Conservation (phyloP, 2,329 filamentous ascomycete genomes). For the Fusarium goolgardi region DNA sequence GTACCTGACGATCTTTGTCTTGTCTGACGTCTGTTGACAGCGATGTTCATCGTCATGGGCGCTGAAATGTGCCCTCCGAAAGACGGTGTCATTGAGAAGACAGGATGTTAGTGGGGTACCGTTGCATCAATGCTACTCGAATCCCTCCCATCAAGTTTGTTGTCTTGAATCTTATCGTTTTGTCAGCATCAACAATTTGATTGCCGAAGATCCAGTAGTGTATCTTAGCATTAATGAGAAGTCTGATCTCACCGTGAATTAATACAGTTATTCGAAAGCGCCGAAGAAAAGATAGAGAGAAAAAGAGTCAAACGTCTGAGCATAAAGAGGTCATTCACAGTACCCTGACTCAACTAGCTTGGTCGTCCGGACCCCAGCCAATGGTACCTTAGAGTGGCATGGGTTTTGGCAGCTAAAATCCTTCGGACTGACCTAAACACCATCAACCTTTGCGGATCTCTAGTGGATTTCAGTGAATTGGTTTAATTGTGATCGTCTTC, state of each 20-base stretch:
- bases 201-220: neutral
- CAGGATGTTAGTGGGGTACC: constrained; percentile 5
- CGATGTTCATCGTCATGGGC: constrained; percentile 5
- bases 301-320: neutral
- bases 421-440: neutral
- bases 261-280: neutral
- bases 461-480: neutral
- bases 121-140: constrained; percentile 11
- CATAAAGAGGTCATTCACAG: neutral
- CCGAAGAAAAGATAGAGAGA: neutral
- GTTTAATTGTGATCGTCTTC: constrained; percentile 23
- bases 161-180: neutral
- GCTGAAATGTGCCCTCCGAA: constrained; percentile 20
- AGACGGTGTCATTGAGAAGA: neutral
- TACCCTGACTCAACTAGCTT: constrained; percentile 2
- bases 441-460: neutral
- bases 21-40: neutral
- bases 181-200: neutral
- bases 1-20: constrained; percentile 6
- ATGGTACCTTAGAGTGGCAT: constrained; percentile 9
- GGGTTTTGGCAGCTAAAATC: neutral
- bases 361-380: neutral
- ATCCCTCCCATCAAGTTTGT: neutral
- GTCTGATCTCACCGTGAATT: neutral
- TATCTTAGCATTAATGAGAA: neutral